Evolutionary conservation across 2,329 filamentous ascomycete species (phyloP).

Genomic region (Venturia carpophila): DNA sequence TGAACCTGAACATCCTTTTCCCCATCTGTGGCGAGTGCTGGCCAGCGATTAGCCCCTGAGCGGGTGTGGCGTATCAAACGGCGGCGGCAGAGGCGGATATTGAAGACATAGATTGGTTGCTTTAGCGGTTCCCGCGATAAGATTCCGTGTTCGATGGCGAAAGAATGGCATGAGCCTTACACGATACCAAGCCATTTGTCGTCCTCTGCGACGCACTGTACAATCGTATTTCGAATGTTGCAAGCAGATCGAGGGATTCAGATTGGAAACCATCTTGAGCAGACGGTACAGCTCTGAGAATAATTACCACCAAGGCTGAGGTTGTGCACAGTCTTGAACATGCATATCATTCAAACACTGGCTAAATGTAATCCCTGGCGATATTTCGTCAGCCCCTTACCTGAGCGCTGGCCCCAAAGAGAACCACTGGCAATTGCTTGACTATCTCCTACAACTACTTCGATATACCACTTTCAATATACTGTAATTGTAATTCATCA

Average conservation of each 20-base stretch:
- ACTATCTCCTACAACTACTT: not conserved
- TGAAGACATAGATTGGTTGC: not conserved
- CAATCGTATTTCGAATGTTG: too few relatives aligned
- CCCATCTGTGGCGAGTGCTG: not conserved
- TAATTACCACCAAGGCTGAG: not conserved
- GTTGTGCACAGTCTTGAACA: not conserved
- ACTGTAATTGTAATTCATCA: slow-evolving; percentile 15
- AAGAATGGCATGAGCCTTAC: not conserved
- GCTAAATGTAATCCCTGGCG: slow-evolving; percentile 6
- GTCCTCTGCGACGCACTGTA: not conserved
- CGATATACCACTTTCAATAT: slow-evolving; percentile 8
- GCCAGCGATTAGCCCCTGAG: not conserved
- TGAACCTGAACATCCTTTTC: not conserved
- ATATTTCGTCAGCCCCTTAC: slow-evolving; percentile 10
- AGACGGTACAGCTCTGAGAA: not conserved
- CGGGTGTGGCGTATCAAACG: not conserved
- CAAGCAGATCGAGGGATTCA: not conserved
- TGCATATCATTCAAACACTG: slow-evolving; percentile 6
- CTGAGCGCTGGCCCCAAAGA: slow-evolving; percentile 1
- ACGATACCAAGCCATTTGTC: not conserved
- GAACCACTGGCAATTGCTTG: not conserved
- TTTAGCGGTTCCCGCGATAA: not conserved
- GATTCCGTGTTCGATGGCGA: slow-evolving; percentile 8
- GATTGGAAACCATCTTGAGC: not conserved
- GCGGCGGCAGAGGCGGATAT: not conserved